Evolutionary conservation across 495 filamentous ascomycete genomes (phyloP), one percentile per base, ranked within the genome.

Genomic region (Daldinia loculata): DNA sequence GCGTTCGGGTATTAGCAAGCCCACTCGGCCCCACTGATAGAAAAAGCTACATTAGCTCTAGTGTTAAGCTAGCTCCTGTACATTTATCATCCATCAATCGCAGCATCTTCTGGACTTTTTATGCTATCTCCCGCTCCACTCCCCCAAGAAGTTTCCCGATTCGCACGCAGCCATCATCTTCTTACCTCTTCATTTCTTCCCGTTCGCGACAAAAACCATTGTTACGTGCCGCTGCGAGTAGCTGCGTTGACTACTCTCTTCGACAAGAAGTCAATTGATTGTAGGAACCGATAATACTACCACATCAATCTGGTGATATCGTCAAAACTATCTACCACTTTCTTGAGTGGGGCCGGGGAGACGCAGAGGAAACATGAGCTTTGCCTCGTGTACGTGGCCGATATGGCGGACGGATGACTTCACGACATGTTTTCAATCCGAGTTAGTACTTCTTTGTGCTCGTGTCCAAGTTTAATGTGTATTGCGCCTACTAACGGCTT

Each of bases 391-490:
- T 79, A 77, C 86, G 73, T 89, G 89, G 78, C 92, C 93, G 52
- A 83, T 93, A 74, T 99, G 95, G 95, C 86, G 83, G 73, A 81
- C 85, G 66, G 95, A 99, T 81, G 96, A 99, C 81, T 91, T 99
- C 77, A 91, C 91, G 11, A 81, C 78, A 57, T 98, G 96, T 81
- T 94, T 99, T 76, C 90, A 93, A 75, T 88, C 87, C 83, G 93
- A 96, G 95, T 97, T 80, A 80, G 92, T 82, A 2, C 19, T 39
- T 61, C 36, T 30, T 30, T 62, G 30, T 62, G 59, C 17, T 52
- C 58, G 7, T 74, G 27, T 56, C 9, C 17, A 26, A 39, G 36
- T 50, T 38, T 11, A 22, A 45, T 27, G 56, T 41, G 4, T 66
- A 57, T 66, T 41, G 41, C 26, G 43, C 66, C 38, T 56, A 30